Evolutionary conservation across 2,329 filamentous ascomycete species (phyloP).

Genomic region (Penicillium fuscoglaucum): DNA sequence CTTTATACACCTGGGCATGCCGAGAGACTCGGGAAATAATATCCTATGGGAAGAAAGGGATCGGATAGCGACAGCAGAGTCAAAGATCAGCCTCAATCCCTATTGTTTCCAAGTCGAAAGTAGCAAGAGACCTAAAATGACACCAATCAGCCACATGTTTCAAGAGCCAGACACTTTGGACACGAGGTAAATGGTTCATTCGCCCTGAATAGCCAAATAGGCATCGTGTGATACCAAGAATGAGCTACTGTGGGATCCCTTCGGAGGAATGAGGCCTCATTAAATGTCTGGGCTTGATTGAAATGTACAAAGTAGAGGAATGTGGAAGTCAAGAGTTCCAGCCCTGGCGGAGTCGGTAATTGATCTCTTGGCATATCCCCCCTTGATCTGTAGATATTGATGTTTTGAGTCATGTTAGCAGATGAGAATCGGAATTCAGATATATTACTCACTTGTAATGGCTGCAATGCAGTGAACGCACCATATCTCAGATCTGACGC

Average conservation of each 20-base stretch:
- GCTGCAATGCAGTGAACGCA: background rate
- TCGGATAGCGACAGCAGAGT: background rate
- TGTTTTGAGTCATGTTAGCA: too few species aligned
- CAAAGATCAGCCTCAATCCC: background rate
- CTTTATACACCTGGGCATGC: background rate
- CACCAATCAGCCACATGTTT: conserved; percentile 12
- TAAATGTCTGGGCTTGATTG: background rate
- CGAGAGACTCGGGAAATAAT: background rate
- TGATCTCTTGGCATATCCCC: background rate
- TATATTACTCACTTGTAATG: background rate
- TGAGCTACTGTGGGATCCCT: background rate
- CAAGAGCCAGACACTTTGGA: background rate
- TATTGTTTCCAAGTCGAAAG: background rate
- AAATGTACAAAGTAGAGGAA: conserved; percentile 6
- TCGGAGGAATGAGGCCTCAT: background rate
- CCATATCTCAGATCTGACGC: background rate
- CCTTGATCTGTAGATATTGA: background rate
- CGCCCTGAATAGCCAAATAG: background rate
- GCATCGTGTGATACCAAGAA: background rate
- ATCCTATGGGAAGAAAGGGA: background rate
- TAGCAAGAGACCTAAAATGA: background rate
- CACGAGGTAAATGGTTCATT: background rate
- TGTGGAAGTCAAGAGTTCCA: background rate
- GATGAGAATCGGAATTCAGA: background rate
- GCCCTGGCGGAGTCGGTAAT: background rate